Conservation (phyloP, 768 basidiomycete genomes). For the Auricularia auricula-judae region DNA sequence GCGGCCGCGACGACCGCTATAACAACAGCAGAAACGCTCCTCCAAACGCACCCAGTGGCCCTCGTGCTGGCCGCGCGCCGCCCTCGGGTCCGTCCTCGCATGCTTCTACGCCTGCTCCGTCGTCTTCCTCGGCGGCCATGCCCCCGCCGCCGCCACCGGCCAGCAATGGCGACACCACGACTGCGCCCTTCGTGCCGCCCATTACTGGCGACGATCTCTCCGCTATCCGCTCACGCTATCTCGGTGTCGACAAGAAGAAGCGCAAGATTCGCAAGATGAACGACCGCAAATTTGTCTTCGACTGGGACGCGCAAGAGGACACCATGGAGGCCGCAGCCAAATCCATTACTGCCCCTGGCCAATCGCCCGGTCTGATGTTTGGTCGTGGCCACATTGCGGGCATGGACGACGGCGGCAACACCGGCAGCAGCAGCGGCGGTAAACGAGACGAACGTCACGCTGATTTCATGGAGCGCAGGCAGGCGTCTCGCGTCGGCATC, state of each 20-base stretch:
- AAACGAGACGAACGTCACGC: conserved; percentile 42
- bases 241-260: conserved; percentile 91
- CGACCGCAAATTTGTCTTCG: conserved; percentile 97
- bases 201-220: conserved; percentile 74
- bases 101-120: conserved; percentile 18
- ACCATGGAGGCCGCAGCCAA: conserved; percentile 70
- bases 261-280: conserved; percentile 90
- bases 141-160: conserved; percentile 35
- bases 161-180: conserved; percentile 15
- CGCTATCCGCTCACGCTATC: conserved; percentile 84
- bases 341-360: conserved; percentile 57
- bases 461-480: conserved; percentile 73
- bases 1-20: conserved; percentile 24
- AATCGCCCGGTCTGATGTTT: conserved; percentile 83
- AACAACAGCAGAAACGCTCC: conserved; percentile 35
- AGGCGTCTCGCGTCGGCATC: conserved; percentile 66
- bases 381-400: conserved; percentile 75
- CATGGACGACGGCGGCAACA: conserved; percentile 64
- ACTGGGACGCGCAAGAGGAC: conserved; percentile 96
- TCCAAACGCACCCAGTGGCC: conserved; percentile 49
- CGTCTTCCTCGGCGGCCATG: conserved; percentile 18
- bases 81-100: conserved; percentile 21
- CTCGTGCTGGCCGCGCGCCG: conserved; percentile 60
- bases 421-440: conserved; percentile 17
- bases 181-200: conserved; percentile 38